A percentile compares a stretch with the other conserved stretches of the same genome.
Evolutionary conservation across 1,139 yeast genomes (phyloP).

Genomic region (Hansenula lynferdii): DNA sequence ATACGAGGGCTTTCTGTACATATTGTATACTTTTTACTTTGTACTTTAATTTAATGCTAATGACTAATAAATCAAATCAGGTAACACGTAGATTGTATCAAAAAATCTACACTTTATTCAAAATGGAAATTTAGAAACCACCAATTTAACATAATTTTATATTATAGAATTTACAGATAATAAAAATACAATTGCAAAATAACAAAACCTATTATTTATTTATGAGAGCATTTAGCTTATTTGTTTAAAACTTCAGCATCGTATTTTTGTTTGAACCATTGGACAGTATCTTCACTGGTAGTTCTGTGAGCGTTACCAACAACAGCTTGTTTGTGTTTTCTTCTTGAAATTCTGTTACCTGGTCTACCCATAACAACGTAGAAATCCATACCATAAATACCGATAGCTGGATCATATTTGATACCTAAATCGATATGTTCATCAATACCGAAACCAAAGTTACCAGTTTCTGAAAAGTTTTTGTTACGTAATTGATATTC

Average conservation of each 20-base stretch:
- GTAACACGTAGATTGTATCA: background rate
- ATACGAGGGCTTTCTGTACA: too few relatives aligned
- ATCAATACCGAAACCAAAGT: slow-evolving; percentile 99
- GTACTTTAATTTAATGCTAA: background rate
- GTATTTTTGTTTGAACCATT: slow-evolving; percentile 99
- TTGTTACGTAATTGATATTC: slow-evolving; percentile 93
- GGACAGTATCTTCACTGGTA: slow-evolving; percentile 88
- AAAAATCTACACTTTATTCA: too few relatives aligned
- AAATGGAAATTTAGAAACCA: too few relatives aligned
- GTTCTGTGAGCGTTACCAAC: slow-evolving; percentile 94
- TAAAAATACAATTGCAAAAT: slow-evolving; percentile 16
- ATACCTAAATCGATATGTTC: slow-evolving; percentile 99
- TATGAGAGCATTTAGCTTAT: too few relatives aligned
- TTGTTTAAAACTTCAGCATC: slow-evolving; percentile 96
- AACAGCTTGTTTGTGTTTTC: slow-evolving; percentile 91
- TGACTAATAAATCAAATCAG: background rate
- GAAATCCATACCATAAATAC: slow-evolving; percentile 99
- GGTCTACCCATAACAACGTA: slow-evolving; percentile 99
- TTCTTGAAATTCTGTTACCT: slow-evolving; percentile 98
- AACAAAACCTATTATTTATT: too few relatives aligned
- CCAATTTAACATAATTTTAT: slow-evolving; percentile 3
- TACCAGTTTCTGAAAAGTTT: slow-evolving; percentile 98
- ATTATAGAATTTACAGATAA: slow-evolving; percentile 15
- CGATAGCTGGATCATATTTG: slow-evolving; percentile 99
- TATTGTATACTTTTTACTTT: background rate